Base-by-base conservation (phyloP, 805 yeast genomes). In the Pichia manshurica region DNA sequence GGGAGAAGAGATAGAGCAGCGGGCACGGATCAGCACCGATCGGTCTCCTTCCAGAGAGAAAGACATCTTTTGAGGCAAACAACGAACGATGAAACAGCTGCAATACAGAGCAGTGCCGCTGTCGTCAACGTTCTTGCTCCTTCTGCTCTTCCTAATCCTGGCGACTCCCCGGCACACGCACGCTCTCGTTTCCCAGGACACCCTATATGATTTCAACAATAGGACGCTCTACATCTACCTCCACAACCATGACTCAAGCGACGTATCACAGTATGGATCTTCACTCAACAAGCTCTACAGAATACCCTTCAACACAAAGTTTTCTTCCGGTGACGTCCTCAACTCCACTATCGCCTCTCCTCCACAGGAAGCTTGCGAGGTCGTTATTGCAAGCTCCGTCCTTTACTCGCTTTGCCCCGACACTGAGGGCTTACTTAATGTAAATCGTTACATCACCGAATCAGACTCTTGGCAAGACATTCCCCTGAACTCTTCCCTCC, bases 151-250 rank as follows among this genome's bases (percentile, higher is more conserved):
- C n/a, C n/a, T n/a, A n/a, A n/a, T n/a, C n/a, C n/a, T n/a, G n/a
- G n/a, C n/a, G n/a, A n/a, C n/a, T n/a, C n/a, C n/a, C 12, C 44
- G 23, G n/a, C 13, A 19, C 15, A 35, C 22, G 3, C 9, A 7
- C 3, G 45, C 45, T 4, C 25, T 35, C 13, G 16, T 43, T 5
- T 22, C 42, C 13, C 61, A 54, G 20, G 60, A 63, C 34, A 56
- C 68, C 3, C 50, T 63, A 1, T 66, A 65, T 49, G 60, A 65
- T 49, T 65, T 61, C 49, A 41, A 54, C 37, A 64, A 63, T 43
- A 53, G 59, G 41, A 65, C 66, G 5, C 56, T 56, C 7, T 66
- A 61, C 47, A 49, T 64, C 4, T 60, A 58, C 20, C 44, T 62
- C 15, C 48, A 47, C 31, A 51, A 44, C 28, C 16, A 22, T 4